phyloP scores from a whole-genome alignment of 768 basidiomycete genomes.

The Boletus reticulatus region DNA sequence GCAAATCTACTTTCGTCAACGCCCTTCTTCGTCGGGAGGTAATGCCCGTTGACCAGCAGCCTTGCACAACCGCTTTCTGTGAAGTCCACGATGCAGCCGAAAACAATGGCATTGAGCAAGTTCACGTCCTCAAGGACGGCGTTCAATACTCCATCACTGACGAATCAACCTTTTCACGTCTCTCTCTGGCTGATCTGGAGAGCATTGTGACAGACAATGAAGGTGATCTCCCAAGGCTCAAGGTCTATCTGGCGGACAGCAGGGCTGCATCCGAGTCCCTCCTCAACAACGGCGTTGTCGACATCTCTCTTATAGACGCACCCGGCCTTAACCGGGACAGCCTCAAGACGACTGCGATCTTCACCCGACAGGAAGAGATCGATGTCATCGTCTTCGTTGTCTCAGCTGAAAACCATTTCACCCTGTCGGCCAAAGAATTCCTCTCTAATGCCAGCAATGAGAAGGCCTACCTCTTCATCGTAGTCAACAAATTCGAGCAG shows the following conservation, averaged over 20 bases:
- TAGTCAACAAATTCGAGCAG: constrained; percentile 96
- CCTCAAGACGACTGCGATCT: constrained; percentile 91
- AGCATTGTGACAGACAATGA: constrained; percentile 62
- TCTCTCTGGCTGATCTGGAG: constrained; percentile 68
- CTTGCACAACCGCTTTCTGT: constrained; percentile 95
- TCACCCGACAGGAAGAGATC: constrained; percentile 95
- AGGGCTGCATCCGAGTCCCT: constrained; percentile 79
- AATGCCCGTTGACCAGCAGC: constrained; percentile 98
- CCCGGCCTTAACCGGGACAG: constrained; percentile 97
- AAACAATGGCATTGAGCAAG: constrained; percentile 77
- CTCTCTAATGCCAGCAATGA: constrained; percentile 90
- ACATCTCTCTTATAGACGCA: constrained; percentile 97
- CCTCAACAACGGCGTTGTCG: constrained; percentile 91
- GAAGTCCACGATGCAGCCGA: constrained; percentile 92
- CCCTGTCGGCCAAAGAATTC: constrained; percentile 93
- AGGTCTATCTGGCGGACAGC: constrained; percentile 85
- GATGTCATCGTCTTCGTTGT: constrained; percentile 99
- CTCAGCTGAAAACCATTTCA: constrained; percentile 98
- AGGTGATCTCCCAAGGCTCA: constrained; percentile 66
- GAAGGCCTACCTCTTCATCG: constrained; percentile 97
- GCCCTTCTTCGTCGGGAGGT: constrained; percentile 86
- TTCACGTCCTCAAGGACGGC: constrained; percentile 76
- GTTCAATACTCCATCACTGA: constrained; percentile 67
- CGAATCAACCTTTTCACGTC: constrained; percentile 72
- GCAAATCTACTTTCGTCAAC: constrained; percentile 98